Evolutionary conservation across 2,329 filamentous ascomycete genomes (phyloP).

Genomic region (Pestalotiopsis sp.): DNA sequence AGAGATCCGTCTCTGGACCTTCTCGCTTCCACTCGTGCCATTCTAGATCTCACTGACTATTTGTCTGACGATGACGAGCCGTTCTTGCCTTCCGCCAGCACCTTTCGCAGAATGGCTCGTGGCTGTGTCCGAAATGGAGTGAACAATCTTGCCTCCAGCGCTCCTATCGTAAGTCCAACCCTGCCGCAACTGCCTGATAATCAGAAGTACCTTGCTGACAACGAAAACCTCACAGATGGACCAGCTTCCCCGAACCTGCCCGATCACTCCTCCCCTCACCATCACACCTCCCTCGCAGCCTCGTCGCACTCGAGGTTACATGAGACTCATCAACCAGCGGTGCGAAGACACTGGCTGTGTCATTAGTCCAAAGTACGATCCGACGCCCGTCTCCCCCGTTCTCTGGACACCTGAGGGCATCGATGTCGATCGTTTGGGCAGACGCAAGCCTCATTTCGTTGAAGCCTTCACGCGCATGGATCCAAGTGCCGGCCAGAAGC

Average conservation of each 20-base stretch:
- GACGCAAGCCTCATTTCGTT: slow-evolving; percentile 20
- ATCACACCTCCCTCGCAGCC: slow-evolving; percentile 4
- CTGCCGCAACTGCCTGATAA: too few species aligned
- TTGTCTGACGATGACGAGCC: too few species aligned
- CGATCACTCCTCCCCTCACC: slow-evolving; percentile 18
- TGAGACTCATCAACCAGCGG: slow-evolving; percentile 22
- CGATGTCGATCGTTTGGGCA: slow-evolving; percentile 15
- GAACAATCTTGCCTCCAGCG: too few species aligned
- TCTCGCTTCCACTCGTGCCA: too few species aligned
- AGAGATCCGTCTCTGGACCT: too few species aligned
- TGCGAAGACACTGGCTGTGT: slow-evolving; percentile 28
- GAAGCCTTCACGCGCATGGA: slow-evolving; percentile 34
- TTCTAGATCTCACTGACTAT: too few species aligned
- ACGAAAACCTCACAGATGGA: background rate
- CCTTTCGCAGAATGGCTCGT: too few species aligned
- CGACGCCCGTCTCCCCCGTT: slow-evolving; percentile 27
- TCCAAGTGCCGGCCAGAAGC: slow-evolving; percentile 24
- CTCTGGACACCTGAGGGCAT: slow-evolving; percentile 26
- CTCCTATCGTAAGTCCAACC: too few species aligned
- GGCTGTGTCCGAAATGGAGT: too few species aligned
- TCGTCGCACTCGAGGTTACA: slow-evolving; percentile 13
- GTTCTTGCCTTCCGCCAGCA: too few species aligned
- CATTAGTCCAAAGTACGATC: slow-evolving; percentile 25
- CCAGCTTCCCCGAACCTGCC: slow-evolving; percentile 20
- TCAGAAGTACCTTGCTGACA: too few species aligned